phyloP scores from a whole-genome alignment of 371 early-diverging fungal species.

The Mucor sp. region DNA sequence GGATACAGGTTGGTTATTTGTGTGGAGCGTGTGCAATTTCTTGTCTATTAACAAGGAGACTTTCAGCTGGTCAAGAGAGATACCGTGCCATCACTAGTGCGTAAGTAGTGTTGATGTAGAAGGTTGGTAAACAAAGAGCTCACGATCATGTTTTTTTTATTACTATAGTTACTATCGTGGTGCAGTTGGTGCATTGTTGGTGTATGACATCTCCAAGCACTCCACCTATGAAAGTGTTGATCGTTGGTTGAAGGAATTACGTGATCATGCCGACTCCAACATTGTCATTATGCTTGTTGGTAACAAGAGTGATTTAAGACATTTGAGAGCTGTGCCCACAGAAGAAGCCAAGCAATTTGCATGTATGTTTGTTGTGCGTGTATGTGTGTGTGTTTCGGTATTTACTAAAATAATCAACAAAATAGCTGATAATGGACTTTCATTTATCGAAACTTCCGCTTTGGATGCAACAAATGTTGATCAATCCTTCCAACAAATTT shows the following conservation, averaged over 20 bases:
- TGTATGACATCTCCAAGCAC: constrained; percentile 98
- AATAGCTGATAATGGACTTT: constrained; percentile 84
- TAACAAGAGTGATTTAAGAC: constrained; percentile 99
- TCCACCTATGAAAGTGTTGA: constrained; percentile 91
- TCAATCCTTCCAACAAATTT: constrained; percentile 88
- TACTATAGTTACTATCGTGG: constrained; percentile 93
- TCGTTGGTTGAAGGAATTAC: constrained; percentile 98
- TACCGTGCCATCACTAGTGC: constrained; percentile 86
- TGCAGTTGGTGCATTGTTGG: constrained; percentile 96
- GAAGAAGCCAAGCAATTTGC: constrained; percentile 90
- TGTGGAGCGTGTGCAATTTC: not conserved
- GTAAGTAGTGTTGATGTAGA: constrained; percentile 57
- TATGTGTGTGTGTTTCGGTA: not conserved
- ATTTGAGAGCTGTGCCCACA: constrained; percentile 94
- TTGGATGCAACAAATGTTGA: constrained; percentile 94
- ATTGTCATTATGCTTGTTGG: constrained; percentile 99
- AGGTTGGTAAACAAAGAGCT: not conserved
- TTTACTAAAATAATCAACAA: not conserved
- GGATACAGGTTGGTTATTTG: constrained; percentile 63
- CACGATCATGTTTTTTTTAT: not conserved
- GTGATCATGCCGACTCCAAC: constrained; percentile 97
- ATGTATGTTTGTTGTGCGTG: constrained; percentile 12
- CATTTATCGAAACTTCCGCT: constrained; percentile 96
- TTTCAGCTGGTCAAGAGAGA: constrained; percentile 82
- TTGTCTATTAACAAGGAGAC: not conserved